A percentile compares a stretch with the other conserved stretches of the same genome.
Evolutionary conservation across 306 rosid genomes (phyloP).

Genomic region (Pterocarpus santalinus): DNA sequence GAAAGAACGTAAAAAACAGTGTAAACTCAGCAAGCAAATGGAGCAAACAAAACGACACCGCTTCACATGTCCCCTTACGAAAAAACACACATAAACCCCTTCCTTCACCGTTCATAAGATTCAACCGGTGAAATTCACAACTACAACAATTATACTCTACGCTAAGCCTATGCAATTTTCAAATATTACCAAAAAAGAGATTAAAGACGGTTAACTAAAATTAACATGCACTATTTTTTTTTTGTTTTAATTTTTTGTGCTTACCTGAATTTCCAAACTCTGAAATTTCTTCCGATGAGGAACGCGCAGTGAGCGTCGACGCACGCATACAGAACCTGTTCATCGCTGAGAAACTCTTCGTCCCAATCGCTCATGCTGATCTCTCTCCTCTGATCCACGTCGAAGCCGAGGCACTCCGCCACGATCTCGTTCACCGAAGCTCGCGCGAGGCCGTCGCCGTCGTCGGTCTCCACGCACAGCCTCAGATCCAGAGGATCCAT

Average conservation of each 20-base stretch:
- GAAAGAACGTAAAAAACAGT: too few relatives aligned
- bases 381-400: background rate
- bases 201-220: background rate
- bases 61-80: background rate
- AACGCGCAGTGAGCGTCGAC: conserved; percentile 56
- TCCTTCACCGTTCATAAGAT: background rate
- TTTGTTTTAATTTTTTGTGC: background rate
- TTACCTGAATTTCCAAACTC: conserved; percentile 21
- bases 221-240: background rate
- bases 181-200: too few relatives aligned
- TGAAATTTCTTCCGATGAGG: conserved; percentile 40
- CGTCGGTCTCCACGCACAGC: background rate
- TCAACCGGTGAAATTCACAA: background rate
- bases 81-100: background rate
- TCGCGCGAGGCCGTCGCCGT: background rate
- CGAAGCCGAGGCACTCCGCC: conserved; percentile 10
- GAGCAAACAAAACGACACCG: background rate
- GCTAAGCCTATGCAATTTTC: too few relatives aligned
- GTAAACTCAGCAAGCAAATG: too few relatives aligned
- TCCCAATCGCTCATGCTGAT: conserved; percentile 51
- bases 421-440: conserved; percentile 42
- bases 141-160: too few relatives aligned
- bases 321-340: conserved; percentile 52
- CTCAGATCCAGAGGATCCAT: conserved; percentile 43
- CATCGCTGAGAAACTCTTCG: background rate